phyloP scores from a whole-genome alignment of 2,329 filamentous ascomycete species.

The Fusarium sacchari region DNA sequence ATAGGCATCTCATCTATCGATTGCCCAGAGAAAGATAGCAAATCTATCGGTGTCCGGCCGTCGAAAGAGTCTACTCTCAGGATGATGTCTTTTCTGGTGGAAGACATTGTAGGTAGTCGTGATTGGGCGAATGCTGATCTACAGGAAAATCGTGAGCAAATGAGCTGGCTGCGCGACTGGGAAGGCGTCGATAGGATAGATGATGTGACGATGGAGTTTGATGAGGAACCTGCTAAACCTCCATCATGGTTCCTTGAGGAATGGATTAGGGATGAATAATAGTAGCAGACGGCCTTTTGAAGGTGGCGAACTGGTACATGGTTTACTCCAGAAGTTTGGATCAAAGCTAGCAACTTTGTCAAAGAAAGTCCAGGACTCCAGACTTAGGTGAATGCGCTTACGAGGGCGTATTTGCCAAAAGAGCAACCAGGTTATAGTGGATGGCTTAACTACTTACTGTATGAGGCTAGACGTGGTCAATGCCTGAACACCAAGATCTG shows the following conservation, averaged over 20 bases:
- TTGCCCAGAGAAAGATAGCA: neutral
- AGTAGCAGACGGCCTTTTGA: no score
- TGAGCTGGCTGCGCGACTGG: neutral
- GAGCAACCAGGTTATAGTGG: no score
- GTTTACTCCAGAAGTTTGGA: no score
- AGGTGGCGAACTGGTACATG: no score
- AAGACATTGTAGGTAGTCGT: neutral
- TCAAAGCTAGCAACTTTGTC: no score
- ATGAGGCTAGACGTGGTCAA: neutral
- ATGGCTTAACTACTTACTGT: neutral
- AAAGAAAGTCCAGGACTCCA: no score
- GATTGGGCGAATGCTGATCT: neutral
- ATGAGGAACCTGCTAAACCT: neutral
- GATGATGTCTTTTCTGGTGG: neutral
- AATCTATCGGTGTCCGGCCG: neutral
- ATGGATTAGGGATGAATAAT: neutral
- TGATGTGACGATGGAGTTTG: neutral
- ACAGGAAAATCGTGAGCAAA: neutral
- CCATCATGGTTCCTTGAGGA: neutral
- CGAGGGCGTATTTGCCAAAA: no score
- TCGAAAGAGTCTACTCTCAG: neutral
- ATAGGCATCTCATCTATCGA: neutral
- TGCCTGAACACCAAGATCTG: neutral
- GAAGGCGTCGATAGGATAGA: neutral
- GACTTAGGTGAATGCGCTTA: no score